A percentile compares a stretch with the other conserved stretches of the same genome.
Conservation (phyloP, 1,284 basidiomycete species). For the Cutaneotrichosporon sp. region DNA sequence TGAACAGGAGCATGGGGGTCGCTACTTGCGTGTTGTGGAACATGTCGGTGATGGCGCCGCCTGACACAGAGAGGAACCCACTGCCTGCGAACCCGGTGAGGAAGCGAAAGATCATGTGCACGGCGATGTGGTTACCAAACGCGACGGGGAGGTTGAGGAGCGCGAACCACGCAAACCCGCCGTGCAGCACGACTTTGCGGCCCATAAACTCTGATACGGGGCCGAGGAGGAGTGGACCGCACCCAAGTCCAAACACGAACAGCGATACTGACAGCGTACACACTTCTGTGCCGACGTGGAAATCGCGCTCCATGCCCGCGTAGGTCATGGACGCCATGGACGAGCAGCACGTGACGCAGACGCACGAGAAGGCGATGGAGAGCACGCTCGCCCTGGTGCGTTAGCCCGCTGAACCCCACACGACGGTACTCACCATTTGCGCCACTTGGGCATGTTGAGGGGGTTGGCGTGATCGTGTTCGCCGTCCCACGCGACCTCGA, state of each 20-base stretch:
- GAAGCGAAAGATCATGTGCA: constrained; percentile 65
- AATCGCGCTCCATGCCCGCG: constrained; percentile 56
- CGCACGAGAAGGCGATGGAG: constrained; percentile 27
- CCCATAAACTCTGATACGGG: constrained; percentile 59
- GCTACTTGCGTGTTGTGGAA: constrained; percentile 62
- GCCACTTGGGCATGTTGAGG: constrained; percentile 30
- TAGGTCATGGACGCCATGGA: constrained; percentile 67
- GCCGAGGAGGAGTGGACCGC: constrained; percentile 56
- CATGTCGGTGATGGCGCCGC: constrained; percentile 70
- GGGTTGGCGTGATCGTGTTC: constrained; percentile 33
- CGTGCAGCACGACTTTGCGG: constrained; percentile 39
- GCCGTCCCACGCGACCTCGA: constrained; percentile 37
- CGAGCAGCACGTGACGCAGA: constrained; percentile 66
- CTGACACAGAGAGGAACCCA: constrained; percentile 72
- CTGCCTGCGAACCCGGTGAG: constrained; percentile 61
- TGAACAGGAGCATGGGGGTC: constrained; percentile 73
- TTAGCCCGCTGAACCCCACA: not conserved
- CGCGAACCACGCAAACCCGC: constrained; percentile 32
- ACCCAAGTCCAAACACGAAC: constrained; percentile 56
- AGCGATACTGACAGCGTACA: constrained; percentile 68
- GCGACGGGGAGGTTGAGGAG: constrained; percentile 61
- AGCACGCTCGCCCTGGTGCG: constrained; percentile 26
- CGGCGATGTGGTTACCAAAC: constrained; percentile 51
- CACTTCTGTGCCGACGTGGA: constrained; percentile 60
- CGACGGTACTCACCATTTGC: constrained; percentile 34